These are phyloP conservation scores for Malus hybrid DNA, from an alignment of 331 rosid species.

Conservation along the genomic window DNA sequence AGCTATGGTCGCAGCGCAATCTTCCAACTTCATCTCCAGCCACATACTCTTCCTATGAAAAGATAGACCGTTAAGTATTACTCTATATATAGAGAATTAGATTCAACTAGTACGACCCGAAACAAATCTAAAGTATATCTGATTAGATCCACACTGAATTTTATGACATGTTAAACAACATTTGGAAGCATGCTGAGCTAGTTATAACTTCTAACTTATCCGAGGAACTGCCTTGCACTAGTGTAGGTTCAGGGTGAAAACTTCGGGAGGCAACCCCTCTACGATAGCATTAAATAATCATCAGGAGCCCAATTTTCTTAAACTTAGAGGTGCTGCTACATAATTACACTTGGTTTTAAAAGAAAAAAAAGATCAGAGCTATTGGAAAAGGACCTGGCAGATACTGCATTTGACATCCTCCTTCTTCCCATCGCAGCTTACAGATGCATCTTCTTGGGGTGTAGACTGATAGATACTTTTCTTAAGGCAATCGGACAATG, in stretches of 20 bases:
- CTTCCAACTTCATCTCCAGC: slow-evolving; percentile 71
- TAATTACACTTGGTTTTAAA: neutral
- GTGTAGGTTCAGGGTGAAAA: neutral
- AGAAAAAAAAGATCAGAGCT: neutral
- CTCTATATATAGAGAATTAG: neutral
- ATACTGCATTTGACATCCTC: slow-evolving; percentile 82
- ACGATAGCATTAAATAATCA: neutral
- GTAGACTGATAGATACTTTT: slow-evolving; percentile 40
- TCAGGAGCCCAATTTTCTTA: neutral
- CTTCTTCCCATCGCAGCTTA: slow-evolving; percentile 32
- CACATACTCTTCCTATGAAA: slow-evolving; percentile 70
- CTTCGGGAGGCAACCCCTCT: neutral
- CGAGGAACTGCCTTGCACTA: neutral
- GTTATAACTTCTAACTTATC: neutral
- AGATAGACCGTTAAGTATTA: neutral
- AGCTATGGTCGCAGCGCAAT: slow-evolving; percentile 68
- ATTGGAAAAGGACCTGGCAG: slow-evolving; percentile 64
- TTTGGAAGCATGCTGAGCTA: neutral
- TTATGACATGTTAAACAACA: neutral
- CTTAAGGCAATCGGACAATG: slow-evolving; percentile 56
- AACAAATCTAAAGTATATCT: neutral
- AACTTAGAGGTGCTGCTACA: neutral
- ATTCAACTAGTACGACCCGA: neutral
- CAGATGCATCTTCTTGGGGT: slow-evolving; percentile 27
- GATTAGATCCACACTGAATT: neutral